A percentile compares a stretch with the other conserved stretches of the same genome.
phyloP scores from a whole-genome alignment of 2,329 filamentous ascomycete genomes.

The Sordariomycetes sp. region DNA sequence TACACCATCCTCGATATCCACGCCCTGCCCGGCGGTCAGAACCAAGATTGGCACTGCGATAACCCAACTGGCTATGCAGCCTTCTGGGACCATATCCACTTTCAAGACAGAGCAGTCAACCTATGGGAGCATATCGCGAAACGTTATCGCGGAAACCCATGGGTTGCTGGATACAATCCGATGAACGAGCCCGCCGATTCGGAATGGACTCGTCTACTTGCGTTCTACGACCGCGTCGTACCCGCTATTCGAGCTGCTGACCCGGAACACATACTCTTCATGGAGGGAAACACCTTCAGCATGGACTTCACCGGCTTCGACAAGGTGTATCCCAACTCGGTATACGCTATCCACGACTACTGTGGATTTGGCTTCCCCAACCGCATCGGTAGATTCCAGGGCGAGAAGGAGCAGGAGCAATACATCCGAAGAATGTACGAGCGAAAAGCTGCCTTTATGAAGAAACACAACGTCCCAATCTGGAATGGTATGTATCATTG shows the following conservation, averaged over 20 bases:
- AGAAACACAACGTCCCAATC: constrained; percentile 24
- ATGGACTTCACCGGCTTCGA: constrained; percentile 19
- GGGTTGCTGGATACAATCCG: constrained; percentile 28
- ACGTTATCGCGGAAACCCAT: constrained; percentile 29
- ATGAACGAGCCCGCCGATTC: constrained; percentile 20
- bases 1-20: constrained; percentile 36
- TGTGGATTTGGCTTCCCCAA: constrained; percentile 38
- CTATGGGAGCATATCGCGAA: constrained; percentile 31
- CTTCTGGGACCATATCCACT: constrained; percentile 35
- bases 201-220: constrained; percentile 21
- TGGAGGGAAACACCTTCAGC: constrained; percentile 36
- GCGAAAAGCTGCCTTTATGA: constrained; percentile 33
- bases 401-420: constrained; percentile 25
- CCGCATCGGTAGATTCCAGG: constrained; percentile 23
- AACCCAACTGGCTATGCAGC: constrained; percentile 25
- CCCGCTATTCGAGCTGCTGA: constrained; percentile 25
- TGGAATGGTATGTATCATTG: constrained; percentile 25
- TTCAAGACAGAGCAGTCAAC: constrained; percentile 31
- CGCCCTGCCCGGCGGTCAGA: constrained; percentile 33
- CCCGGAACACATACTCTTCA: constrained; percentile 36
- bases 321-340: constrained; percentile 31
- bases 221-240: constrained; percentile 30
- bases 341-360: constrained; percentile 46
- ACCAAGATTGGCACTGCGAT: constrained; percentile 36
- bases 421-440: constrained; percentile 20